phyloP scores from a whole-genome alignment of 371 early-diverging fungal species.

The Nematocida minor region DNA sequence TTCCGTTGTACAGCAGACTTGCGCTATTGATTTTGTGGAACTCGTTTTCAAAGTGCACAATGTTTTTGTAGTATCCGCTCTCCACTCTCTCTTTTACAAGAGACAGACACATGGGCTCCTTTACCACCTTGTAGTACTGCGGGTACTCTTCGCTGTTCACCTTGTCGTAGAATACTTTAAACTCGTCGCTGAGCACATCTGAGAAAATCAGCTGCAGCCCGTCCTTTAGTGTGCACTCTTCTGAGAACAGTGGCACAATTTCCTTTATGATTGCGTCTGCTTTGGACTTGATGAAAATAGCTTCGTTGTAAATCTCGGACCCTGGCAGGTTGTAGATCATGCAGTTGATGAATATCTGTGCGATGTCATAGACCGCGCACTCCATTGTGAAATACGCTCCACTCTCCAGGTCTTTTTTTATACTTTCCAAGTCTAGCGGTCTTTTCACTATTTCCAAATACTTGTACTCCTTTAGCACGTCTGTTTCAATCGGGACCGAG shows the following conservation, averaged over 20 bases:
- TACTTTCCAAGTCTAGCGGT: constrained; percentile 83
- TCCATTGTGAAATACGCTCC: constrained; percentile 71
- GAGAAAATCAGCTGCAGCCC: constrained; percentile 66
- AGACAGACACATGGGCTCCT: constrained; percentile 86
- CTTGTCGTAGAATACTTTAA: constrained; percentile 91
- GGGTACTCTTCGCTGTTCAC: constrained; percentile 75
- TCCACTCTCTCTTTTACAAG: constrained; percentile 72
- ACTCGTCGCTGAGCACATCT: constrained; percentile 71
- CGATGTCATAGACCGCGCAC: constrained; percentile 71
- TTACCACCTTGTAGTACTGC: constrained; percentile 87
- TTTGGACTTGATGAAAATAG: constrained; percentile 55
- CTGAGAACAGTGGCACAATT: background rate
- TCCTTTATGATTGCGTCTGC: background rate
- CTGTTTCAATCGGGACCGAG: constrained; percentile 18
- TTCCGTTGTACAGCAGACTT: constrained; percentile 28
- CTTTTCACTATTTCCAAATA: constrained; percentile 87
- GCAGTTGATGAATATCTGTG: constrained; percentile 77
- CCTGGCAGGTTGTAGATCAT: constrained; percentile 73
- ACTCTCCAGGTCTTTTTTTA: constrained; percentile 70
- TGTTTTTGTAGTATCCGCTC: constrained; percentile 69
- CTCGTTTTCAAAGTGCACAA: constrained; percentile 72
- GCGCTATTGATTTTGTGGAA: constrained; percentile 60
- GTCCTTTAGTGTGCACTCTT: constrained; percentile 5
- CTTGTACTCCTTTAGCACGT: constrained; percentile 61
- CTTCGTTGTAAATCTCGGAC: constrained; percentile 74